These are phyloP conservation scores for Takakia lepidozioides DNA, from an alignment of 225 moss, liverwort and hornwort species.

Conservation along the genomic window DNA sequence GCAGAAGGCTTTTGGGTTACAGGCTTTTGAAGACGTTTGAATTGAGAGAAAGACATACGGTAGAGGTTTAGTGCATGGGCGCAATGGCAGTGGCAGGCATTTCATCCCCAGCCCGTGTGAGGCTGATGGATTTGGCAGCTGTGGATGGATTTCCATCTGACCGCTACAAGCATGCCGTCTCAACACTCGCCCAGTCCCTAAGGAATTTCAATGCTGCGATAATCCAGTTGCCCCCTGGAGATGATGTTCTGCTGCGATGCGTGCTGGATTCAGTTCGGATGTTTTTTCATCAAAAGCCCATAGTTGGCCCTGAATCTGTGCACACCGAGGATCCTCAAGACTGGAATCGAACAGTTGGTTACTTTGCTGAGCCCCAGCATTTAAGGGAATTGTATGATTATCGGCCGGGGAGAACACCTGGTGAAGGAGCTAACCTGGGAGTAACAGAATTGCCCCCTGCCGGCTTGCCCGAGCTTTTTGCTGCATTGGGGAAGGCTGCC, in stretches of 20 bases:
- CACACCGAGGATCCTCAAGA: slow-evolving; percentile 75
- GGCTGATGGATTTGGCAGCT: slow-evolving; percentile 81
- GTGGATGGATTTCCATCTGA: slow-evolving; percentile 85
- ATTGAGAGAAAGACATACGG: no score
- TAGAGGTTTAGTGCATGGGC: slow-evolving; percentile 92
- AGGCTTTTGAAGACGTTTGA: no score
- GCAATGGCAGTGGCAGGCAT: slow-evolving; percentile 95
- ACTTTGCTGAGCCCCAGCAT: slow-evolving; percentile 83
- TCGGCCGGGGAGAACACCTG: slow-evolving; percentile 74
- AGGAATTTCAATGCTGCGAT: slow-evolving; percentile 77
- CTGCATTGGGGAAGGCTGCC: slow-evolving; percentile 62
- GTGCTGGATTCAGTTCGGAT: slow-evolving; percentile 94
- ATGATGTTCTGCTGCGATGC: slow-evolving; percentile 85
- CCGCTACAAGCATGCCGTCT: slow-evolving; percentile 72
- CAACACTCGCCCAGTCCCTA: slow-evolving; percentile 67
- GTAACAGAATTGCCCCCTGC: slow-evolving; percentile 83
- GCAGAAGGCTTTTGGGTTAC: no score
- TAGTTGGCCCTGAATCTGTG: slow-evolving; percentile 64
- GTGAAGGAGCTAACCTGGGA: slow-evolving; percentile 56
- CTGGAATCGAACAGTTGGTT: slow-evolving; percentile 89
- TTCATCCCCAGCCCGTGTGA: slow-evolving; percentile 81
- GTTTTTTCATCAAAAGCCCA: slow-evolving; percentile 87
- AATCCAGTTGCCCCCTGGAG: slow-evolving; percentile 65
- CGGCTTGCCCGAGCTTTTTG: slow-evolving; percentile 80
- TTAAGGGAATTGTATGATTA: slow-evolving; percentile 82